These are phyloP conservation scores for Penicillium pulvis DNA, from an alignment of 495 filamentous ascomycete genomes.

Conservation along the genomic window DNA sequence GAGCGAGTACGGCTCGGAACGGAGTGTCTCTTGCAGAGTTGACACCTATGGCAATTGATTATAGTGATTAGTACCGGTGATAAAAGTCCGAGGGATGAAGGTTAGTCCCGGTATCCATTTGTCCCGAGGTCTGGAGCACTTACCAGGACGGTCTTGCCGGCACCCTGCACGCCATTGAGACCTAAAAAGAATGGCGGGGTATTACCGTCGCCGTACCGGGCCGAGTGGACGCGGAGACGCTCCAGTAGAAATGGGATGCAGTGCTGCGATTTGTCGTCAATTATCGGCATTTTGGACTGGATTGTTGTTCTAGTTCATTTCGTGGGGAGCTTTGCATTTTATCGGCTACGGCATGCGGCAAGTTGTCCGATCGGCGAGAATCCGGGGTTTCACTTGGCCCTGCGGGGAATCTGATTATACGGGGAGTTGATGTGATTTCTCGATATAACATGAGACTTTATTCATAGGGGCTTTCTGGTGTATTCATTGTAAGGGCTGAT, in stretches of 20 bases:
- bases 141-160: constrained; percentile 88
- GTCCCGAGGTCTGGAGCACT: constrained; percentile 23
- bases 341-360: constrained; percentile 23
- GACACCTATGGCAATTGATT: constrained; percentile 51
- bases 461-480: neutral
- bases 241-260: constrained; percentile 84
- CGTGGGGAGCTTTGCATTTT: neutral
- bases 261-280: constrained; percentile 85
- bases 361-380: constrained; percentile 24
- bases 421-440: neutral
- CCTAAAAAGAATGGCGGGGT: constrained; percentile 62
- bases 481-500: neutral
- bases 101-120: neutral
- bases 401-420: neutral
- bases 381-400: constrained; percentile 18
- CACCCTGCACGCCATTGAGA: constrained; percentile 74
- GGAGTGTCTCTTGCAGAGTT: constrained; percentile 65
- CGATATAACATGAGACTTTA: neutral
- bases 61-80: neutral
- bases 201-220: constrained; percentile 35
- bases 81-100: neutral
- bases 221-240: constrained; percentile 56
- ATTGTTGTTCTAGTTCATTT: neutral
- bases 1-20: constrained; percentile 64
- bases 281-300: constrained; percentile 40